Evolutionary conservation across 495 filamentous ascomycete species (phyloP), one percentile per base, ranked within the genome.

Genomic region (Chaetomium tenue): DNA sequence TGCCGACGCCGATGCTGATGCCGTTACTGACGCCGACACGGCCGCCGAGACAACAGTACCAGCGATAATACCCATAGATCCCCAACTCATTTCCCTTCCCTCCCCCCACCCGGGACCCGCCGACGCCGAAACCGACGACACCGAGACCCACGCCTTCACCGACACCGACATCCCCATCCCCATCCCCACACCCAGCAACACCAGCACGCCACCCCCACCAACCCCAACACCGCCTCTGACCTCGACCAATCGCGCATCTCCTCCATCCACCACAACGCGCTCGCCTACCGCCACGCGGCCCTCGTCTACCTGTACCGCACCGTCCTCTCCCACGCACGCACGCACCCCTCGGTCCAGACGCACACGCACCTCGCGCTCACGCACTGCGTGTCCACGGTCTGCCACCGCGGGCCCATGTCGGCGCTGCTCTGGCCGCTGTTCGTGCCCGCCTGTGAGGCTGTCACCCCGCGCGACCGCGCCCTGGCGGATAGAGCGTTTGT

Each of bases 371-470:
- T 77, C 7, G 74, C 82, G 0, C 75, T 88, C 22, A 61, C 70
- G 54, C 82, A 86, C 40, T 87, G 84, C 68, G 77, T 78, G 0
- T 74, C 77, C 15, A 84, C 84, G 0, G 81, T 84, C 7, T 70
- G 75, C 15, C 74, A 81, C 42, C 70, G 75, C 20, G 85, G 84
- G 0, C 85, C 85, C 1, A 86, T 87, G 84, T 75, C 81, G 0
- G 85, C 84, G 6, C 69, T 87, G 37, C 71, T 87, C 0, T 88
- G 85, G 85, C 85, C 85, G 16, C 74, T 88, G 11, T 88, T 87
- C 64, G 84, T 82, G 18, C 81, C 82, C 2, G 77, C 82, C 0
- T 86, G 84, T 67, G 85, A 88, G 69, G 84, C 84, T 1, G 68
- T 78, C 3, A 67, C 48, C 13, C 37, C 54, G 12, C 74, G 70